phyloP scores from a whole-genome alignment of 1,284 basidiomycete species.

The Malassezia obtusa region DNA sequence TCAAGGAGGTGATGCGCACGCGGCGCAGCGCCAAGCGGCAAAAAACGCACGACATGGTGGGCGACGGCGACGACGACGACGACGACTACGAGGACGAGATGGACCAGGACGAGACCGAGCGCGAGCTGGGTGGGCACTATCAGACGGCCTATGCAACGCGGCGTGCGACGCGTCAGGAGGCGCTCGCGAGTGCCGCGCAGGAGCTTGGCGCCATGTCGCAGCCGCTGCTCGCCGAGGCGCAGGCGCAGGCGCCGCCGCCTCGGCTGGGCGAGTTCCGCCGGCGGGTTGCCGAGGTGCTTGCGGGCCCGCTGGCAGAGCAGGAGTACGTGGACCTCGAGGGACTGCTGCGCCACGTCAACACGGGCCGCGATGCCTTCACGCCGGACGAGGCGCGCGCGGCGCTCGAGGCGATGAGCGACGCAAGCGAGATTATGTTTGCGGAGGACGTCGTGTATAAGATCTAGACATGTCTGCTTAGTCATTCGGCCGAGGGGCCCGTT shows the following conservation, averaged over 20 bases:
- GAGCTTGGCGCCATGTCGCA: conserved; percentile 32
- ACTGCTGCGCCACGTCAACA: conserved; percentile 68
- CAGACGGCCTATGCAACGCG: conserved; percentile 28
- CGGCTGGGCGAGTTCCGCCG: conserved; percentile 49
- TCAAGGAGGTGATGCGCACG: conserved; percentile 82
- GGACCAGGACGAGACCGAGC: conserved; percentile 22
- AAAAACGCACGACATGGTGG: conserved; percentile 22
- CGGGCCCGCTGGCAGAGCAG: conserved; percentile 53
- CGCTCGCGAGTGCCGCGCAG: conserved; percentile 20
- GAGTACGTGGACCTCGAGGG: conserved; percentile 60
- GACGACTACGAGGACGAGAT: conserved; percentile 15
- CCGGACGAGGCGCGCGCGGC: conserved; percentile 63
- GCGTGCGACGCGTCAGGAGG: conserved; percentile 13
- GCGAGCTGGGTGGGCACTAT: conserved; percentile 7
- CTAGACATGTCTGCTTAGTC: conserved; percentile 1
- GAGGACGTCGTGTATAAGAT: conserved; percentile 49
- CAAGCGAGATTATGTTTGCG: conserved; percentile 77
- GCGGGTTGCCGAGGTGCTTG: conserved; percentile 58
- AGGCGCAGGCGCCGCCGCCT: conserved; percentile 13
- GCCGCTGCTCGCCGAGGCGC: conserved; percentile 18
- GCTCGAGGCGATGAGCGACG: conserved; percentile 60
- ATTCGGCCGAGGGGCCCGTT: conserved; percentile 5
- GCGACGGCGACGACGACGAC: conserved; percentile 16
- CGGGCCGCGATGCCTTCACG: conserved; percentile 64
- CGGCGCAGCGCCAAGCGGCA: conserved; percentile 53